A percentile compares a stretch with the other conserved stretches of the same genome.
phyloP scores from a whole-genome alignment of 2,329 filamentous ascomycete species.

The Phyllosticta citribraziliensis region DNA sequence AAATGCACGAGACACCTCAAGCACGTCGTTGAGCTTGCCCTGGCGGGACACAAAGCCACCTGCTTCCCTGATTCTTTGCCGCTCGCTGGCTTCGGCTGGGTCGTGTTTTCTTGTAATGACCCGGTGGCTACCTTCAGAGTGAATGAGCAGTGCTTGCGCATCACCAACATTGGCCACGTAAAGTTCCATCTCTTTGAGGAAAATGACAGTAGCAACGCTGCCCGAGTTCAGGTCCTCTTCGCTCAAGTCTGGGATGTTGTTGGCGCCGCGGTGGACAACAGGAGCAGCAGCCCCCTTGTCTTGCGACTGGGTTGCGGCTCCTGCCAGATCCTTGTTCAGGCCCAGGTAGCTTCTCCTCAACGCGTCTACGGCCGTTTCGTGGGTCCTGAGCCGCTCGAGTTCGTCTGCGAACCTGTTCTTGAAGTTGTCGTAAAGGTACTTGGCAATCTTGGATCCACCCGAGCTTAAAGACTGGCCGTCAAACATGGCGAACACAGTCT shows the following conservation, averaged over 20 bases:
- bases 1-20: conserved; percentile 89
- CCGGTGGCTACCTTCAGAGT: conserved; percentile 73
- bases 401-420: conserved; percentile 74
- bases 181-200: conserved; percentile 79
- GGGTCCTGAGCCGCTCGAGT: conserved; percentile 58
- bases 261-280: conserved; percentile 55
- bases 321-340: conserved; percentile 89
- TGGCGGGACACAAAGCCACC: conserved; percentile 94
- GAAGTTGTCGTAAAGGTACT: conserved; percentile 94
- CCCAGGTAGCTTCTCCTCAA: conserved; percentile 76
- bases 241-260: conserved; percentile 66
- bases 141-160: conserved; percentile 89
- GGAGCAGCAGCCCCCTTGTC: conserved; percentile 27
- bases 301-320: conserved; percentile 65
- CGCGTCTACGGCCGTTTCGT: conserved; percentile 74
- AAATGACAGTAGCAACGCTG: conserved; percentile 84
- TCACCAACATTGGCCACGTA: conserved; percentile 95
- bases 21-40: conserved; percentile 81
- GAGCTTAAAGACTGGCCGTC: conserved; percentile 84
- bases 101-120: conserved; percentile 88
- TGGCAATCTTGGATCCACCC: conserved; percentile 90
- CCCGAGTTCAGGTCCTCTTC: conserved; percentile 86
- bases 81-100: conserved; percentile 73
- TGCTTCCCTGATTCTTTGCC: conserved; percentile 83
- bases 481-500: conserved; percentile 88